A percentile compares a stretch with the other conserved stretches of the same genome.
phyloP scores from a whole-genome alignment of 148 eudicot genomes.

The Nepenthes mirabilis region DNA sequence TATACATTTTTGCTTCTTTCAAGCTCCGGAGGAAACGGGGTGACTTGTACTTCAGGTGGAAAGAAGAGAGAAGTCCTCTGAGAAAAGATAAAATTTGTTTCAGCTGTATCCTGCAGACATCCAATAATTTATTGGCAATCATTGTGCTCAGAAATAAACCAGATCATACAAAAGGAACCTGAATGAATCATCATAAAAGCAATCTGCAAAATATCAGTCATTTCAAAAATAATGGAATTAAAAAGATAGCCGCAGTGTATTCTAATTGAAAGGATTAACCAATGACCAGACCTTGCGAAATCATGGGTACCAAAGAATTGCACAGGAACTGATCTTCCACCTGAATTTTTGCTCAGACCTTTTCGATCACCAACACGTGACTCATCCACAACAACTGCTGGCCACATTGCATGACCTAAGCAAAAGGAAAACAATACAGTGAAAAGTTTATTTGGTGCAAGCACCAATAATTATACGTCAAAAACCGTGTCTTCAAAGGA shows the following conservation, averaged over 20 bases:
- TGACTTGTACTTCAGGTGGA: conserved; percentile 77
- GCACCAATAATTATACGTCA: neutral
- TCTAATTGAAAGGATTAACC: too few relatives aligned
- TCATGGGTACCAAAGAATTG: conserved; percentile 98
- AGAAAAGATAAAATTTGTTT: conserved; percentile 79
- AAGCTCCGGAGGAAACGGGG: conserved; percentile 57
- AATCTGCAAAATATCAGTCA: too few relatives aligned
- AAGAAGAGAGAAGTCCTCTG: conserved; percentile 75
- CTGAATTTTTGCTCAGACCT: conserved; percentile 54
- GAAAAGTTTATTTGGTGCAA: neutral
- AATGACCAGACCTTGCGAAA: conserved; percentile 68
- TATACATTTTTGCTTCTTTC: conserved; percentile 89
- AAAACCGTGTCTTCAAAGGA: too few relatives aligned
- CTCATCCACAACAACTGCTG: conserved; percentile 75
- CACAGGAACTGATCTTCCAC: conserved; percentile 72
- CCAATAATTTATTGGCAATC: conserved; percentile 4
- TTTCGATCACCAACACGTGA: conserved; percentile 45
- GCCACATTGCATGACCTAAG: conserved; percentile 95
- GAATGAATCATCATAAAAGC: neutral
- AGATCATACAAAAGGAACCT: neutral
- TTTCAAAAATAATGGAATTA: too few relatives aligned
- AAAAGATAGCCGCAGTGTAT: too few relatives aligned
- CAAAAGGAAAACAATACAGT: neutral
- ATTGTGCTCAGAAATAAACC: neutral
- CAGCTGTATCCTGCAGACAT: conserved; percentile 49